A percentile compares a stretch with the other conserved stretches of the same genome.
Conservation (phyloP, 2,329 filamentous ascomycete genomes). For the Lasiodiplodia sp. region DNA sequence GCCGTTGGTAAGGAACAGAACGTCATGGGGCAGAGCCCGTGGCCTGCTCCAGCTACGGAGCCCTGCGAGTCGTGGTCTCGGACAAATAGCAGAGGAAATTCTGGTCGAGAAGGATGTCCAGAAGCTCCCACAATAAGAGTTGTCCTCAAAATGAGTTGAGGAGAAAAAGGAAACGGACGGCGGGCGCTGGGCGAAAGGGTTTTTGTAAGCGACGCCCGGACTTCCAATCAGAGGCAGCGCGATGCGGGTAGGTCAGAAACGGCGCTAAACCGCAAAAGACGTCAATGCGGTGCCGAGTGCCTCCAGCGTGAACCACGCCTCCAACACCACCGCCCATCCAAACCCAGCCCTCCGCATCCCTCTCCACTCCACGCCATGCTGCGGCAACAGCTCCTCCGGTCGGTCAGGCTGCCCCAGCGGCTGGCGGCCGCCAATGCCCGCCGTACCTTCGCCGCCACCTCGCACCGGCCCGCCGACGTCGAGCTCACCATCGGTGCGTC, state of each 20-base stretch:
- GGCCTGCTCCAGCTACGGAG: constrained; percentile 72
- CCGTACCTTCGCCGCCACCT: constrained; percentile 82
- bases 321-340: constrained; percentile 25
- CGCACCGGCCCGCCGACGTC: constrained; percentile 84
- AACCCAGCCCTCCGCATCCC: constrained; percentile 13
- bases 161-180: constrained; percentile 40
- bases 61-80: constrained; percentile 63
- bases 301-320: constrained; percentile 28
- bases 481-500: constrained; percentile 91
- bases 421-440: constrained; percentile 59
- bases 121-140: constrained; percentile 71
- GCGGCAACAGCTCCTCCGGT: constrained; percentile 70
- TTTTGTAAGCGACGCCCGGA: constrained; percentile 27
- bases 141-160: constrained; percentile 65
- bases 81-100: constrained; percentile 69
- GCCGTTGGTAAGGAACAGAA: constrained; percentile 72
- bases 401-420: constrained; percentile 64
- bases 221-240: constrained; percentile 28
- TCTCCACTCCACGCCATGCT: constrained; percentile 56
- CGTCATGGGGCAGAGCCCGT: constrained; percentile 61
- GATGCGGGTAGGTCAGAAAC: constrained; percentile 9
- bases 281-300: constrained; percentile 25
- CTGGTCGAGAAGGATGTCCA: constrained; percentile 53
- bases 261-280: constrained; percentile 25
- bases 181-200: constrained; percentile 5